Conservation (phyloP, 768 basidiomycete genomes). For the Mycena crocata region DNA sequence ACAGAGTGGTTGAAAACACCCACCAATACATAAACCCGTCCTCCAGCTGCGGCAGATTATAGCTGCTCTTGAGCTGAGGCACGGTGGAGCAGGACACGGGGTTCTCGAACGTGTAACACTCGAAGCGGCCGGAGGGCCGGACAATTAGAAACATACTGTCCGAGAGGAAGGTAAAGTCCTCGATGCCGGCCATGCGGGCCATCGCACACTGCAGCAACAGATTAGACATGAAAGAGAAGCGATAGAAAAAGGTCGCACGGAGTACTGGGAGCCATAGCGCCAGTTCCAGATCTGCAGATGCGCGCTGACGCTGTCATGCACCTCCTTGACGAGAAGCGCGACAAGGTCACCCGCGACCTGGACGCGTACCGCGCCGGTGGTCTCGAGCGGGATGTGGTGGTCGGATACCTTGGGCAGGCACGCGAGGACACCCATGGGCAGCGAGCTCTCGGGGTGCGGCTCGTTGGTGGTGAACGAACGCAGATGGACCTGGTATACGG, state of each 20-base stretch:
- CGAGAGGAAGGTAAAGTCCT: slow-evolving; percentile 65
- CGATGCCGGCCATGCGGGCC: slow-evolving; percentile 56
- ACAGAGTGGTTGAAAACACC: neutral
- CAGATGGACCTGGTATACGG: slow-evolving; percentile 62
- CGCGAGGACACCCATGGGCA: slow-evolving; percentile 46
- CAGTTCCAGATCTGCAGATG: slow-evolving; percentile 67
- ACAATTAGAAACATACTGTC: slow-evolving; percentile 59
- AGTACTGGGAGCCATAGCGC: slow-evolving; percentile 51
- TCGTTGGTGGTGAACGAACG: slow-evolving; percentile 63
- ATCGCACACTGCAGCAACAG: slow-evolving; percentile 50
- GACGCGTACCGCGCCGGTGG: slow-evolving; percentile 56
- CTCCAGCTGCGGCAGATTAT: slow-evolving; percentile 57
- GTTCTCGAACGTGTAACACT: slow-evolving; percentile 60
- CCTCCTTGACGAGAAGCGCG: slow-evolving; percentile 63
- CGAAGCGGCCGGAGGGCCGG: slow-evolving; percentile 58
- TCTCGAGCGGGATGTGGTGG: slow-evolving; percentile 42
- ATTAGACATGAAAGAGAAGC: slow-evolving; percentile 10
- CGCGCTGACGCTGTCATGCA: slow-evolving; percentile 52
- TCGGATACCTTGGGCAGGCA: slow-evolving; percentile 50
- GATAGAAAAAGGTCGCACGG: slow-evolving; percentile 46
- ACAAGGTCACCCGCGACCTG: slow-evolving; percentile 60
- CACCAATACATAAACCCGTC: slow-evolving; percentile 60
- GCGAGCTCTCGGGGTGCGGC: slow-evolving; percentile 58
- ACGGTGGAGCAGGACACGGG: slow-evolving; percentile 42
- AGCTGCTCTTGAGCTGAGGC: slow-evolving; percentile 51